phyloP scores from a whole-genome alignment of 345 rosid genomes.

The Gossypium anomalum region DNA sequence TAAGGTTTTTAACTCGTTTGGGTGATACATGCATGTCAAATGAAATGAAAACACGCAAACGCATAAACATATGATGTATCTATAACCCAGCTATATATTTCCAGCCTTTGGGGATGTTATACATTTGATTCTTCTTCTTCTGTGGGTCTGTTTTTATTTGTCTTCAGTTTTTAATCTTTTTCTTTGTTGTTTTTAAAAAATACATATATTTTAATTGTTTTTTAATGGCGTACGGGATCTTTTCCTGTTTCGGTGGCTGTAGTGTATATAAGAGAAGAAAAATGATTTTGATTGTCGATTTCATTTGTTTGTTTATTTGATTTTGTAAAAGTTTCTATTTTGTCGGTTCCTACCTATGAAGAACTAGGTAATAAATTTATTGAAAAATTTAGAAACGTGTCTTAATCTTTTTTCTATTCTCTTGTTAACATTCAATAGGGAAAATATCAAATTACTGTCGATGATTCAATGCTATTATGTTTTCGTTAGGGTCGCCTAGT shows the following conservation, averaged over 20 bases:
- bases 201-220: no score
- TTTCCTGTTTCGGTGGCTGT: slow-evolving; percentile 12
- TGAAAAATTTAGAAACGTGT: slow-evolving; percentile 24
- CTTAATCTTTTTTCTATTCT: slow-evolving; percentile 20
- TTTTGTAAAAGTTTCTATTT: slow-evolving; percentile 12
- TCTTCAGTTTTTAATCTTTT: neutral
- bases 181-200: neutral
- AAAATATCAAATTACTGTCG: neutral
- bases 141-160: neutral
- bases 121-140: neutral
- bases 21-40: slow-evolving; percentile 19
- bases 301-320: slow-evolving; percentile 15
- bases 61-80: neutral
- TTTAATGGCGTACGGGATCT: neutral
- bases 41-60: neutral
- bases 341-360: slow-evolving; percentile 35
- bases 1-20: neutral
- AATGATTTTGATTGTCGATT: slow-evolving; percentile 31
- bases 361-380: slow-evolving; percentile 20
- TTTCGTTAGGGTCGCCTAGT: neutral
- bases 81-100: neutral
- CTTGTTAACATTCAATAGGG: slow-evolving; percentile 12
- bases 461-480: neutral
- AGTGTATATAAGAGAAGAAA: slow-evolving; percentile 4
- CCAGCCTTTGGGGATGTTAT: neutral